Conservation (phyloP, 2,329 filamentous ascomycete species). For the Penicillium sp. region DNA sequence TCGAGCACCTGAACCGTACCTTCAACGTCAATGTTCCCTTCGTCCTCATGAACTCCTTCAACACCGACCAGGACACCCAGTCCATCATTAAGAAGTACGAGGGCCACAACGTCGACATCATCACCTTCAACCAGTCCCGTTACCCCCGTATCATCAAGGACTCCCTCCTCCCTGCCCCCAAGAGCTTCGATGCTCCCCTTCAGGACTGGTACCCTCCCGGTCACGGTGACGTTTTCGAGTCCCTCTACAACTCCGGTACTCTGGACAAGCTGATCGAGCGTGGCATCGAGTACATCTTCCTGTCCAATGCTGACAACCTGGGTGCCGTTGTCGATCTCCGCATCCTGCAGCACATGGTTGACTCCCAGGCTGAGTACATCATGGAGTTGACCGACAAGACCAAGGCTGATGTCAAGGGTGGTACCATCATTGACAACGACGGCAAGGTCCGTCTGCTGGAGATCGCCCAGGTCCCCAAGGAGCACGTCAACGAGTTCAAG, state of each 20-base stretch:
- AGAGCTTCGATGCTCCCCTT: constrained; percentile 81
- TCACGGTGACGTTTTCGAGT: constrained; percentile 99
- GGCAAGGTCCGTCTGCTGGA: constrained; percentile 94
- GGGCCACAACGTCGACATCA: constrained; percentile 98
- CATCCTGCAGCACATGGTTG: constrained; percentile 99
- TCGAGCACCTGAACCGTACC: constrained; percentile 98
- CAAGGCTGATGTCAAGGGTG: constrained; percentile 99
- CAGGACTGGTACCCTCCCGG: constrained; percentile 98
- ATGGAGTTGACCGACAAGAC: constrained; percentile 99
- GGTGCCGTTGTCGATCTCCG: constrained; percentile 96
- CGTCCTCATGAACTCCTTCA: constrained; percentile 99
- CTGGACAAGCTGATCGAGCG: constrained; percentile 94
- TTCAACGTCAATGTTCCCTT: constrained; percentile 97
- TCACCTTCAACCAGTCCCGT: constrained; percentile 99
- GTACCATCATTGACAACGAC: constrained; percentile 99
- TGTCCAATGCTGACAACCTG: constrained; percentile 98
- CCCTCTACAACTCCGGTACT: constrained; percentile 97
- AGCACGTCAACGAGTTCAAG: constrained; percentile 99
- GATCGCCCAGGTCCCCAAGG: constrained; percentile 98
- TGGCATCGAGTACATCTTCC: constrained; percentile 96
- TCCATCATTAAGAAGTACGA: constrained; percentile 99
- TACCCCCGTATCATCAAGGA: constrained; percentile 99
- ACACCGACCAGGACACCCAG: constrained; percentile 96
- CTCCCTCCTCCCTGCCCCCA: constrained; percentile 92
- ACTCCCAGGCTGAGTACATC: constrained; percentile 96